These are phyloP conservation scores for Haplosporangium gracile DNA, from an alignment of 192 early-diverging fungal genomes.

Conservation along the genomic window DNA sequence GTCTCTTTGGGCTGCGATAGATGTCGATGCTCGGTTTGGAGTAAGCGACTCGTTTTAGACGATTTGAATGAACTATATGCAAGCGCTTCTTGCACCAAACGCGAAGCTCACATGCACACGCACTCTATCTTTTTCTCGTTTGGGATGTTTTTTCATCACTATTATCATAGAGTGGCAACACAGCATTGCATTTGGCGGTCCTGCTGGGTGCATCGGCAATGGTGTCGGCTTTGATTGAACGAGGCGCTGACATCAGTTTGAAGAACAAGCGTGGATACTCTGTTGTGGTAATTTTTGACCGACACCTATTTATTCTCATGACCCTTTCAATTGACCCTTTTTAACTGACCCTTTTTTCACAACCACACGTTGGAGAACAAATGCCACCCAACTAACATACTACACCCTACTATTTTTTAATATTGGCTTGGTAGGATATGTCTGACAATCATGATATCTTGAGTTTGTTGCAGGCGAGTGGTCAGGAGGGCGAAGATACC, in stretches of 20 bases:
- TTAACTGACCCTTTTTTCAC: not conserved
- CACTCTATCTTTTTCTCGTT: not conserved
- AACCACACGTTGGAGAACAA: not conserved
- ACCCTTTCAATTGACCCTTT: not conserved
- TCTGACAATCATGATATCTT: conserved; percentile 40
- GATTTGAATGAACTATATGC: too few relatives aligned
- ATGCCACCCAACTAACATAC: not conserved
- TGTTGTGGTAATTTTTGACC: conserved; percentile 57
- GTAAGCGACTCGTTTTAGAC: conserved; percentile 42
- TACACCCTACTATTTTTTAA: not conserved
- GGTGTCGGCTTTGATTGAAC: conserved; percentile 72
- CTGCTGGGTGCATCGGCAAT: conserved; percentile 69
- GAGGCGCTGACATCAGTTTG: conserved; percentile 67
- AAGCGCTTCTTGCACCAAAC: not conserved
- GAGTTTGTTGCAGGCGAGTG: not conserved
- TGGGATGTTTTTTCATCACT: not conserved
- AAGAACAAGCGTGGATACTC: conserved; percentile 77
- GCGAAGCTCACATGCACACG: not conserved
- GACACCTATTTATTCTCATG: not conserved
- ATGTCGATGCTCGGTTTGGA: conserved; percentile 75
- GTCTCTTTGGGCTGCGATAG: conserved; percentile 23
- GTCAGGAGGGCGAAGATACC: not conserved
- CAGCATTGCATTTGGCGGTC: conserved; percentile 78
- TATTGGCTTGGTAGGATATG: conserved; percentile 8
- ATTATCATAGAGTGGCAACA: conserved; percentile 70